A percentile compares a stretch with the other conserved stretches of the same genome.
Evolutionary conservation across 257 asterid genomes (phyloP).

Genomic region (Cinchona pubescens): DNA sequence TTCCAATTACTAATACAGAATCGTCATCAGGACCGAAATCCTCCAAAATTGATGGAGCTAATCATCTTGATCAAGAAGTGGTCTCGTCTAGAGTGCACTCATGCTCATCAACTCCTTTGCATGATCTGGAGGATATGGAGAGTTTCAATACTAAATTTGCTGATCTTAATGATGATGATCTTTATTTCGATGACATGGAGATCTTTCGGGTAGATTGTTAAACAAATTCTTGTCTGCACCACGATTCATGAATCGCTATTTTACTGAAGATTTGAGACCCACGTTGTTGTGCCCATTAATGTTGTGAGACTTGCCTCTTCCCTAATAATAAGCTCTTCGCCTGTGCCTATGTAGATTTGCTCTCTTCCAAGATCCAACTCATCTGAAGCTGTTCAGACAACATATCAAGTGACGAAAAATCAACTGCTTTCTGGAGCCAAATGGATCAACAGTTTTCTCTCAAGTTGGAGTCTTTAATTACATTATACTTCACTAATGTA

Average conservation of each 20-base stretch:
- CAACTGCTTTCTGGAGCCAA: neutral
- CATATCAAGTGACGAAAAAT: neutral
- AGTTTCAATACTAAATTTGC: slow-evolving; percentile 29
- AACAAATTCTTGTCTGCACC: too few relatives aligned
- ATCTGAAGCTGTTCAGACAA: neutral
- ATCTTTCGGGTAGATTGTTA: too few relatives aligned
- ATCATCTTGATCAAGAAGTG: slow-evolving; percentile 32
- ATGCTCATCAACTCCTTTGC: slow-evolving; percentile 26
- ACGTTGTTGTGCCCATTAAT: too few relatives aligned
- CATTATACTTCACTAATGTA: neutral
- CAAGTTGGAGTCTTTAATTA: neutral
- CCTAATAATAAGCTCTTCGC: neutral
- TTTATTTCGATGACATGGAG: slow-evolving; percentile 12
- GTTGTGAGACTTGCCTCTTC: too few relatives aligned
- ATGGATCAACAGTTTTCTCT: neutral
- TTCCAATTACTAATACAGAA: slow-evolving; percentile 9
- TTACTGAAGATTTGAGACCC: too few relatives aligned
- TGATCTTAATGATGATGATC: slow-evolving; percentile 22
- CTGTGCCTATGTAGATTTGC: neutral
- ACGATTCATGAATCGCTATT: too few relatives aligned
- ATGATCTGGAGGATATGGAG: slow-evolving; percentile 37
- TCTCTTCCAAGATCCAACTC: neutral
- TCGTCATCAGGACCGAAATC: slow-evolving; percentile 21
- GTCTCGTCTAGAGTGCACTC: slow-evolving; percentile 27
- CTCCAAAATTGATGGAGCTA: slow-evolving; percentile 5